A percentile compares a stretch with the other conserved stretches of the same genome.
phyloP scores from a whole-genome alignment of 2,329 filamentous ascomycete species.

The Apiospora saccharicola region DNA sequence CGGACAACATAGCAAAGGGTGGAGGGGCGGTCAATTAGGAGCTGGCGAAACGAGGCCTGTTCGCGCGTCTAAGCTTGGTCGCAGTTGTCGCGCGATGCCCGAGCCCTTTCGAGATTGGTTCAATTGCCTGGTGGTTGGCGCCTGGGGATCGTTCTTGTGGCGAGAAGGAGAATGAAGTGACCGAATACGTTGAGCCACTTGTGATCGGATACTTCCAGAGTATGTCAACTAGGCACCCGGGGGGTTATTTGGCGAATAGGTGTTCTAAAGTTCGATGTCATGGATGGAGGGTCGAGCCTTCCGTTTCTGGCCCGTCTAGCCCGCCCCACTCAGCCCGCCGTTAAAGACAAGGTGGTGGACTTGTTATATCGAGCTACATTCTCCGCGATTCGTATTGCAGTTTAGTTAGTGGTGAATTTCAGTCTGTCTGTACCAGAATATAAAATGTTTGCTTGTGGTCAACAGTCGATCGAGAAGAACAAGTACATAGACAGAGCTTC shows the following conservation, averaged over 20 bases:
- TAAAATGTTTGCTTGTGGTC: not conserved
- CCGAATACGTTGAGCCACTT: not conserved
- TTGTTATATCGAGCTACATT: constrained; percentile 16
- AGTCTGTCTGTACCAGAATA: not conserved
- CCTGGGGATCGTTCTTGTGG: not conserved
- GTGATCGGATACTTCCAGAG: not conserved
- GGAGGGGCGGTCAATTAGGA: constrained; percentile 23
- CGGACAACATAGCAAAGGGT: constrained; percentile 21
- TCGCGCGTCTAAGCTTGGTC: constrained; percentile 13
- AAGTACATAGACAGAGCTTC: not conserved
- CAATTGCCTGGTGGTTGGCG: not conserved
- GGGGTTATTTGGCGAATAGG: not conserved
- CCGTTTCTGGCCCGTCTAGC: not conserved
- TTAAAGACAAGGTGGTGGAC: constrained; percentile 4
- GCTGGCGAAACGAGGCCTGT: constrained; percentile 21
- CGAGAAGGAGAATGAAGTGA: not conserved
- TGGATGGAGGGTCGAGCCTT: constrained; percentile 7
- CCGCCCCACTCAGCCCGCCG: not conserved
- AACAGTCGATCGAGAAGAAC: not conserved
- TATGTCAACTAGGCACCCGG: not conserved
- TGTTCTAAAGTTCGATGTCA: constrained; percentile 18
- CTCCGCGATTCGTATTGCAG: not conserved
- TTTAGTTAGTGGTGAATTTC: not conserved
- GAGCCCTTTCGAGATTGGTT: not conserved
- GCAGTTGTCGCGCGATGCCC: constrained; percentile 11